Percentiles rank a stretch among this genome's conserved stretches.
These are phyloP conservation scores for Lepraria neglecta DNA, from an alignment of 495 filamentous ascomycete species.

Conservation along the genomic window DNA sequence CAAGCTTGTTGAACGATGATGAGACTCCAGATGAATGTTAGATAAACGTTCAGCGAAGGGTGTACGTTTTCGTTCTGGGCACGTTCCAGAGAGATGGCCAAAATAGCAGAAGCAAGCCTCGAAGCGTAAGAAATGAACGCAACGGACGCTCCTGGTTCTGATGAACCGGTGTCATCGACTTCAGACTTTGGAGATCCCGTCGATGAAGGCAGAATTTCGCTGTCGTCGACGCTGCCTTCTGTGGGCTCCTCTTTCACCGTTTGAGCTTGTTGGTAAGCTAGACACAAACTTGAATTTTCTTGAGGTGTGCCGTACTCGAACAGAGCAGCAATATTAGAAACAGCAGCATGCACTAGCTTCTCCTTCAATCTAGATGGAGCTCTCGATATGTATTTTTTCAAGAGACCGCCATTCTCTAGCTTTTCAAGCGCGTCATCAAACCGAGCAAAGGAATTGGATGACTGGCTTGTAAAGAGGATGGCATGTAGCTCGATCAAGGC, in stretches of 20 bases:
- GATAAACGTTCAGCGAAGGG: slow-evolving; percentile 61
- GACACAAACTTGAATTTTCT: not conserved
- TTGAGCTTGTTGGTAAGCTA: not conserved
- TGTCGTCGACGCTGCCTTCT: not conserved
- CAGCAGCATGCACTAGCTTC: too few species aligned
- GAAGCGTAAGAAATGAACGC: not conserved
- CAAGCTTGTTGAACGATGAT: slow-evolving; percentile 32
- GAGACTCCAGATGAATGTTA: slow-evolving; percentile 59
- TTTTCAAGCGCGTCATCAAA: too few species aligned
- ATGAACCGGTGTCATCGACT: not conserved
- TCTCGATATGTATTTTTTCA: too few species aligned
- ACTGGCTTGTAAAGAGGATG: too few species aligned
- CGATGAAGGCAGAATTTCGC: not conserved
- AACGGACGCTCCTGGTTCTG: not conserved
- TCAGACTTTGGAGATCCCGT: not conserved
- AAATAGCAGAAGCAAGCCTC: not conserved
- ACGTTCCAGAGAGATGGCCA: not conserved
- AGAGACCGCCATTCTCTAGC: too few species aligned
- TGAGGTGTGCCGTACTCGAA: too few species aligned
- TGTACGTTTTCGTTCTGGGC: not conserved
- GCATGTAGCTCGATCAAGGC: too few species aligned
- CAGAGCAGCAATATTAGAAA: too few species aligned
- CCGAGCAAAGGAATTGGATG: too few species aligned
- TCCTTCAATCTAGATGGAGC: too few species aligned
- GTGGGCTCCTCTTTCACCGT: not conserved